phyloP scores from a whole-genome alignment of 2,329 filamentous ascomycete genomes.

The Neurospora crassa region DNA sequence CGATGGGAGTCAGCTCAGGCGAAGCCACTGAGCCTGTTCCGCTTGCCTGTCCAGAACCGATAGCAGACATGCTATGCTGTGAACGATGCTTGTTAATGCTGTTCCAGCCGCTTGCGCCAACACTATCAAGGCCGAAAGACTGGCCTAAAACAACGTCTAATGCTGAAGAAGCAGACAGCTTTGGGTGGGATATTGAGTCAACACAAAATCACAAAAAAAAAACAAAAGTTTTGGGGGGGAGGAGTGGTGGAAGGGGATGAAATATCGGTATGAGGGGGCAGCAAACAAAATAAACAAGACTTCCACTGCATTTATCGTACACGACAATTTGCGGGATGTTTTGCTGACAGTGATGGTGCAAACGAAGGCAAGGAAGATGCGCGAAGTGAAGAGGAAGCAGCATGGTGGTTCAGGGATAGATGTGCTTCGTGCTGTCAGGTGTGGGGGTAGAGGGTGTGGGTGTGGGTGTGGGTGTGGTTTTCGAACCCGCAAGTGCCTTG shows the following conservation, averaged over 20 bases:
- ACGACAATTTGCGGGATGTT: background rate
- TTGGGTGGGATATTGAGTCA: background rate
- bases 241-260: background rate
- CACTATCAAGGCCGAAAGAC: conserved; percentile 50
- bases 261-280: background rate
- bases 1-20: conserved; percentile 37
- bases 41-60: conserved; percentile 30
- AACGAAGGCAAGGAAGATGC: background rate
- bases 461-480: background rate
- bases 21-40: conserved; percentile 25
- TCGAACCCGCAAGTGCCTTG: background rate
- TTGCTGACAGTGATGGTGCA: background rate
- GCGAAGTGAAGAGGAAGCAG: background rate
- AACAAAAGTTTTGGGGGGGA: background rate
- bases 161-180: conserved; percentile 73
- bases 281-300: background rate
- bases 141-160: conserved; percentile 69
- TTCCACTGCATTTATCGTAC: background rate
- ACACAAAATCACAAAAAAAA: background rate
- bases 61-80: conserved; percentile 46
- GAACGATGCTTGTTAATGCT: conserved; percentile 60
- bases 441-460: background rate
- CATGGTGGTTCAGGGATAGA: background rate
- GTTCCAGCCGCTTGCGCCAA: conserved; percentile 44
- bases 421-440: background rate